A percentile compares a stretch with the other conserved stretches of the same genome.
Evolutionary conservation across 805 yeast genomes (phyloP).

Genomic region (Metschnikowia lunata): DNA sequence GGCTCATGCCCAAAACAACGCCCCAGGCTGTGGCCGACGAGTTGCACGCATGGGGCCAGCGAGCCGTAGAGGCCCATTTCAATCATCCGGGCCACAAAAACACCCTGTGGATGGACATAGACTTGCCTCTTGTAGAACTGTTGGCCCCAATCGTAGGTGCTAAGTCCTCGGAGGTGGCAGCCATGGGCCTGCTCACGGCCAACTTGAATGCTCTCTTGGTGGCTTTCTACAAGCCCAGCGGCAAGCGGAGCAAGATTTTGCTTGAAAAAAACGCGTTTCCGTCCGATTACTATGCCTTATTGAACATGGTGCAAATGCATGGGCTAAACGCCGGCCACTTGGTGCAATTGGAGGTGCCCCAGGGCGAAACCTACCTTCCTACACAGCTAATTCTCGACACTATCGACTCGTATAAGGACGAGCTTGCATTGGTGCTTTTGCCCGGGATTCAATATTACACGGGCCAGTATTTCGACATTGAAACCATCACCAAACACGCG

Average conservation of each 20-base stretch:
- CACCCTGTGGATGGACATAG: conserved; percentile 82
- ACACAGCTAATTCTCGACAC: conserved; percentile 58
- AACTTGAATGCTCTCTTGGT: conserved; percentile 72
- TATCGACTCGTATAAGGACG: conserved; percentile 54
- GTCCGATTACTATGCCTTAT: conserved; percentile 83
- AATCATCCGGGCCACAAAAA: conserved; percentile 53
- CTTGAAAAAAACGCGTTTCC: conserved; percentile 90
- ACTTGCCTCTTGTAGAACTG: conserved; percentile 65
- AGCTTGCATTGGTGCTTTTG: conserved; percentile 68
- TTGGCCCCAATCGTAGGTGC: conserved; percentile 79
- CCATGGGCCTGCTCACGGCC: conserved; percentile 81
- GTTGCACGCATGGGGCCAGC: conserved; percentile 72
- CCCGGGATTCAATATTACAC: conserved; percentile 92
- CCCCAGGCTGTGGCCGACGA: conserved; percentile 57
- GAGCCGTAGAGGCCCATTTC: conserved; percentile 85
- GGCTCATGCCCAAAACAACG: conserved; percentile 74
- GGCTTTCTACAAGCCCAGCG: conserved; percentile 69
- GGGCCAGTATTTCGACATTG: conserved; percentile 81
- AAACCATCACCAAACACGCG: conserved; percentile 60
- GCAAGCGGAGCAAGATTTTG: conserved; percentile 59
- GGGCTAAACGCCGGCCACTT: conserved; percentile 50
- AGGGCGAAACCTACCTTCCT: conserved; percentile 50
- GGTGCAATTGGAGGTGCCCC: conserved; percentile 59
- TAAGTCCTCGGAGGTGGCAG: conserved; percentile 68
- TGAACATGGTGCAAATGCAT: conserved; percentile 63